A percentile compares a stretch with the other conserved stretches of the same genome.
Conservation (phyloP, 164 flowering plant genomes). For the Buxus sempervirens region DNA sequence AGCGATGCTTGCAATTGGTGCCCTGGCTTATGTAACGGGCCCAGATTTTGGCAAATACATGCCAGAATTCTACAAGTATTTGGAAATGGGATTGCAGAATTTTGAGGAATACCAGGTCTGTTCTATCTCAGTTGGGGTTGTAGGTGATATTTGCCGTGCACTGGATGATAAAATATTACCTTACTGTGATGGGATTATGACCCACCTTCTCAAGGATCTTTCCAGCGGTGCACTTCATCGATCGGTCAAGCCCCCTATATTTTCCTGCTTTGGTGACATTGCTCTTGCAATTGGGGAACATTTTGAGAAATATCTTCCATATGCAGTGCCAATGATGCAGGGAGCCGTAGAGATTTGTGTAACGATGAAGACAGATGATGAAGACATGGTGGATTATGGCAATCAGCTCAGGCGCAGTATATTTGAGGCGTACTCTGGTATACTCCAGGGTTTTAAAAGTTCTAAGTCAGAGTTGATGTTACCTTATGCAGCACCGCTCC, state of each 20-base stretch:
- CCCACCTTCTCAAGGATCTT: conserved; percentile 65
- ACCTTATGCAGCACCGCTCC: conserved; percentile 66
- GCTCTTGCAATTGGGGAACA: conserved; percentile 77
- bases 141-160: conserved; percentile 82
- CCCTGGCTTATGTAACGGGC: conserved; percentile 81
- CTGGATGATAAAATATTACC: conserved; percentile 72
- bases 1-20: conserved; percentile 90
- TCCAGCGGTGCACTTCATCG: conserved; percentile 62
- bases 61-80: conserved; percentile 65
- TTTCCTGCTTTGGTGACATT: conserved; percentile 89
- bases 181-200: conserved; percentile 78
- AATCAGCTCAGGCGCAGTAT: conserved; percentile 79
- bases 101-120: conserved; percentile 91
- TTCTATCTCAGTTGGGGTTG: conserved; percentile 76
- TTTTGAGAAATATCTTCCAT: conserved; percentile 67
- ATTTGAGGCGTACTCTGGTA: conserved; percentile 86
- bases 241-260: conserved; percentile 89
- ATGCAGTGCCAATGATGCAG: conserved; percentile 68
- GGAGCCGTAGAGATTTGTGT: conserved; percentile 76
- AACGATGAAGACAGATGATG: conserved; percentile 51
- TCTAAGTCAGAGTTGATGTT: conserved; percentile 67
- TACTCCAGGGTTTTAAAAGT: conserved; percentile 77
- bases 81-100: conserved; percentile 82
- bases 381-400: conserved; percentile 76
- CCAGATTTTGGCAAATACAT: conserved; percentile 67